Base-by-base conservation (phyloP, 768 basidiomycete genomes). In the Phylloporus arenicola region DNA sequence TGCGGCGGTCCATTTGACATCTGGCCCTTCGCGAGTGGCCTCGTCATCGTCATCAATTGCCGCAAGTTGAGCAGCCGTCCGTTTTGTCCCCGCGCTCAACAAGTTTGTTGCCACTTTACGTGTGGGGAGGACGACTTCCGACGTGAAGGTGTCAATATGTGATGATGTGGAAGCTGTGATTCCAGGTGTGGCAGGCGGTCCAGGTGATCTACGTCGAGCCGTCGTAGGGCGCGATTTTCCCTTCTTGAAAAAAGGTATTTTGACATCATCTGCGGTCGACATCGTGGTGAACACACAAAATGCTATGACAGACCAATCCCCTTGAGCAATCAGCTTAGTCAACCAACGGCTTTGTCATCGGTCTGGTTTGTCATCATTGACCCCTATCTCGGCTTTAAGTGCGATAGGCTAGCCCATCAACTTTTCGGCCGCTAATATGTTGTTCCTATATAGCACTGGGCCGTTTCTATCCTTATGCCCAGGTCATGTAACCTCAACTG, bases 181-280 rank as follows among this genome's bases (percentile, higher is more conserved):
- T 8, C 9, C 17, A 6, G 25, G 9, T 13, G 16, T 16, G 10
- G 61, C 57, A 4, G 75, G 57, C n/a, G 87, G 86, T 0, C 30
- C 48, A 45, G 55, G 58, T 24, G 86, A 88, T 22, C 92, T 80
- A 60, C 87, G 86, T 33, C 94, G 80, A 3, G 78, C 67, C 0
- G 87, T 88, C 4, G 82, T 76, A 2, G 92, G 92, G 1, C 92
- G 78, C 3, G 83, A 76, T 57, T 84, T 86, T 35, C 86, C 84
- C 63, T 86, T 89, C 72, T 88, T 95, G 72, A 95, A 91, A 71
- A 96, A 93, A 3, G 90, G 84, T 0, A 95, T 90, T 42, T 75
- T 80, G 13, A 77, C 60, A 45, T 69, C 54, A 45, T 66, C 62
- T 22, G 55, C 43, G 43, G 69, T 55, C 59, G 67, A 64, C 68